phyloP scores from a whole-genome alignment of 139 green algal species.

The Cymbomonas tetramitiformis region DNA sequence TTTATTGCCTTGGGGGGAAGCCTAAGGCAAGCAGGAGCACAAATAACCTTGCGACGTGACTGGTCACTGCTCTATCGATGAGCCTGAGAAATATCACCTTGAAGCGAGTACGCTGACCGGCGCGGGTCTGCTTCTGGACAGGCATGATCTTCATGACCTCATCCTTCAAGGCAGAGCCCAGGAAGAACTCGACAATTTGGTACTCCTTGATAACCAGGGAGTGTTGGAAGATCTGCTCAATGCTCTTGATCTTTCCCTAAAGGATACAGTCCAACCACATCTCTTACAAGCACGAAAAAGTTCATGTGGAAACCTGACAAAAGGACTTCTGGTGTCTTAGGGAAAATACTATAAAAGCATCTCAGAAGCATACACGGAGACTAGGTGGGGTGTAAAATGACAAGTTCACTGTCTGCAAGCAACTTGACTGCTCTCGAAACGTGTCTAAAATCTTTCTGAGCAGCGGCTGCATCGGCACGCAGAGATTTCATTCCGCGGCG shows the following conservation, averaged over 20 bases:
- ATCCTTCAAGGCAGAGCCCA: slow-evolving; percentile 38
- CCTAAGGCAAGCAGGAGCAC: too few relatives aligned
- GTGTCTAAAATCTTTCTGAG: not conserved
- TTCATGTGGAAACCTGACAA: not conserved
- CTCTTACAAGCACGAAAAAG: not conserved
- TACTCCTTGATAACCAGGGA: slow-evolving; percentile 91
- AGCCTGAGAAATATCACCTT: too few relatives aligned
- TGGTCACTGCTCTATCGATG: too few relatives aligned
- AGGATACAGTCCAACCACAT: too few relatives aligned
- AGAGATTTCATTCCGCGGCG: too few relatives aligned
- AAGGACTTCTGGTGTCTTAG: not conserved
- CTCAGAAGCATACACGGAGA: not conserved
- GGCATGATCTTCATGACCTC: slow-evolving; percentile 99
- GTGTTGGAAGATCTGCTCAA: slow-evolving; percentile 99
- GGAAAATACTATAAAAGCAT: not conserved
- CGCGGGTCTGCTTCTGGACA: slow-evolving; percentile 99
- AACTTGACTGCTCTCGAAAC: not conserved
- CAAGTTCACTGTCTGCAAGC: not conserved
- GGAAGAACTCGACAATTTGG: slow-evolving; percentile 44
- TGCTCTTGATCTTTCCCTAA: slow-evolving; percentile 96
- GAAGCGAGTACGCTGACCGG: slow-evolving; percentile 96
- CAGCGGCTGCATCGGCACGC: too few relatives aligned
- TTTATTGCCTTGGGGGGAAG: too few relatives aligned
- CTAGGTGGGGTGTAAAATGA: not conserved
- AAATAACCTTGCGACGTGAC: too few relatives aligned